Evolutionary conservation across 129 eudicot genomes (phyloP).

Genomic region (Dittrichia graveolens): DNA sequence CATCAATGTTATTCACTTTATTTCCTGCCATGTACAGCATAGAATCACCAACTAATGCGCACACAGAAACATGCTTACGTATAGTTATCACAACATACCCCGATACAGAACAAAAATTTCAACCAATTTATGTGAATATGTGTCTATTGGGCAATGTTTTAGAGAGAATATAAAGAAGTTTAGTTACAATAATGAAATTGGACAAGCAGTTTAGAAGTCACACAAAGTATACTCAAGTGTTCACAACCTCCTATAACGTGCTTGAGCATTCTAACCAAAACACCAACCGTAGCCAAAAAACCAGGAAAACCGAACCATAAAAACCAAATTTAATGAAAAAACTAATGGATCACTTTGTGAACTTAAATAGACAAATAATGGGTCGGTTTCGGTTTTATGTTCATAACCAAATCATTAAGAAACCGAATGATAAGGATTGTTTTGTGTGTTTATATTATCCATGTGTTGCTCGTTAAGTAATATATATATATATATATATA

Average conservation of each 20-base stretch:
- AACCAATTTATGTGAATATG: neutral
- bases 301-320: too few relatives aligned
- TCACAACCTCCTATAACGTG: neutral
- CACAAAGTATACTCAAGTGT: neutral
- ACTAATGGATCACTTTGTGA: too few relatives aligned
- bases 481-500: too few relatives aligned
- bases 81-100: neutral
- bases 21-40: constrained; percentile 62
- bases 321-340: too few relatives aligned
- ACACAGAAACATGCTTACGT: too few relatives aligned
- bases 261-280: neutral
- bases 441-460: too few relatives aligned
- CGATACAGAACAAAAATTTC: neutral
- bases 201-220: neutral
- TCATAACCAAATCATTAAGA: too few relatives aligned
- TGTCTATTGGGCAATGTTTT: neutral
- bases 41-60: neutral
- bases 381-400: too few relatives aligned
- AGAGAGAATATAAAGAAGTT: neutral
- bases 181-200: neutral
- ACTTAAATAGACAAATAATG: too few relatives aligned
- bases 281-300: neutral
- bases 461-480: too few relatives aligned
- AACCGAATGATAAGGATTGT: too few relatives aligned
- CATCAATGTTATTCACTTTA: constrained; percentile 91